These are phyloP conservation scores for Russula griseocarnosa DNA, from an alignment of 768 basidiomycete genomes.

Conservation along the genomic window DNA sequence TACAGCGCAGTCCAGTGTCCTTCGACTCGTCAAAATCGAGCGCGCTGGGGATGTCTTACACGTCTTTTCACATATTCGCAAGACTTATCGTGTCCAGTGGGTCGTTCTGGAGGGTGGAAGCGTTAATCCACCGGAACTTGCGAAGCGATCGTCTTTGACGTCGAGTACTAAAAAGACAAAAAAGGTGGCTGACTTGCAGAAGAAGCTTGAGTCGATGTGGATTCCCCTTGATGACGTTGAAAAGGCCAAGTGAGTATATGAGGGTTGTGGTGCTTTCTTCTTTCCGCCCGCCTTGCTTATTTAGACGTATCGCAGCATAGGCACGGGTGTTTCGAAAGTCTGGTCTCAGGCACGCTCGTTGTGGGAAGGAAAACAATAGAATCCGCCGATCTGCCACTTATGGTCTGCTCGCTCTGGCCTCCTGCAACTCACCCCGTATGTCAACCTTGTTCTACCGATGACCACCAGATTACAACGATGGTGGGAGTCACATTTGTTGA, in stretches of 20 bases:
- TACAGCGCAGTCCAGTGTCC: slow-evolving; percentile 9
- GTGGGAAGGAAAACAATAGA: slow-evolving; percentile 37
- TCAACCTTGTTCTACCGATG: slow-evolving; percentile 5
- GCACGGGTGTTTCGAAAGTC: slow-evolving; percentile 70
- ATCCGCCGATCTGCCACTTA: neutral
- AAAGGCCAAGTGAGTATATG: slow-evolving; percentile 21
- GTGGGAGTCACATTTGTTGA: neutral
- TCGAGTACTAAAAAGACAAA: neutral
- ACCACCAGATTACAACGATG: neutral
- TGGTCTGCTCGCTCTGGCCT: neutral
- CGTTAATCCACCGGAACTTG: slow-evolving; percentile 40
- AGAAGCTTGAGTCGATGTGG: slow-evolving; percentile 18
- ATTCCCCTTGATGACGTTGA: slow-evolving; percentile 7
- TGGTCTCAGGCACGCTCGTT: slow-evolving; percentile 55
- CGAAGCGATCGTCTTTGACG: neutral
- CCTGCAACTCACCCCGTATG: neutral
- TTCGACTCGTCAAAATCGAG: slow-evolving; percentile 44
- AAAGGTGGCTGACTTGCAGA: neutral
- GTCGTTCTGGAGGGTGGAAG: slow-evolving; percentile 58
- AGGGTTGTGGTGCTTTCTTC: neutral
- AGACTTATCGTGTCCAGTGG: slow-evolving; percentile 79
- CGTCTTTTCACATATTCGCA: slow-evolving; percentile 85
- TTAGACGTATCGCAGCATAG: slow-evolving; percentile 46
- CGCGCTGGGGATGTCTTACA: slow-evolving; percentile 67
- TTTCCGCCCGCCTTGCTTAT: neutral